Evolutionary conservation across 148 eudicot genomes (phyloP).

Genomic region (Heliamphora exappendiculata): DNA sequence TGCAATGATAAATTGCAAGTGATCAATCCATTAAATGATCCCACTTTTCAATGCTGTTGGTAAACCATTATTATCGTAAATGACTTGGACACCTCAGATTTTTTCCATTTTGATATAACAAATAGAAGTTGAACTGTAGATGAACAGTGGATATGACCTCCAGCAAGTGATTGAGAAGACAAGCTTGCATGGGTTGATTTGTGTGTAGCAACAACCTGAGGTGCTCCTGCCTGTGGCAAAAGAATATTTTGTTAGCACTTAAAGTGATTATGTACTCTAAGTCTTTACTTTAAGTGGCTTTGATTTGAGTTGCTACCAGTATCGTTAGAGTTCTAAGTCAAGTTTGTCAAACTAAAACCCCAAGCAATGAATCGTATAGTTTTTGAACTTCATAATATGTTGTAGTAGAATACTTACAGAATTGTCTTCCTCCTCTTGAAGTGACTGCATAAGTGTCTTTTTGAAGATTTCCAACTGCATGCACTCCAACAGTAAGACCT

Average conservation of each 20-base stretch:
- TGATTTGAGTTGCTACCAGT: background rate
- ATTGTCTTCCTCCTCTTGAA: conserved; percentile 74
- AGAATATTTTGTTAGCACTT: background rate
- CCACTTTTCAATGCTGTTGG: background rate
- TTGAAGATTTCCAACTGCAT: conserved; percentile 80
- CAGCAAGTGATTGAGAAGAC: conserved; percentile 27
- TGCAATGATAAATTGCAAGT: background rate
- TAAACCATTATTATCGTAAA: background rate
- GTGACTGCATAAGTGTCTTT: conserved; percentile 86
- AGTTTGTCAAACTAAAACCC: background rate
- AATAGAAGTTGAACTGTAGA: background rate
- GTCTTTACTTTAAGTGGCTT: background rate
- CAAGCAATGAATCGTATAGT: background rate
- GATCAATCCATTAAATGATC: background rate
- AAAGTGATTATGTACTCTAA: background rate
- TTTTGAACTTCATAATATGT: background rate
- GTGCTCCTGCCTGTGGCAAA: conserved; percentile 35
- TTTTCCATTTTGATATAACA: background rate
- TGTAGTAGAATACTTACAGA: conserved; percentile 36
- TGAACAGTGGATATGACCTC: conserved; percentile 27
- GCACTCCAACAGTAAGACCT: conserved; percentile 11
- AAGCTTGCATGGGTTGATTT: conserved; percentile 25
- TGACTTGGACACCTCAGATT: background rate
- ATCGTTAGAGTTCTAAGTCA: background rate
- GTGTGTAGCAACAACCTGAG: conserved; percentile 23